A percentile compares a stretch with the other conserved stretches of the same genome.
Evolutionary conservation across 176 grass and related monocot genomes (phyloP).

Genomic region (Miscanthus lutarioriparius): DNA sequence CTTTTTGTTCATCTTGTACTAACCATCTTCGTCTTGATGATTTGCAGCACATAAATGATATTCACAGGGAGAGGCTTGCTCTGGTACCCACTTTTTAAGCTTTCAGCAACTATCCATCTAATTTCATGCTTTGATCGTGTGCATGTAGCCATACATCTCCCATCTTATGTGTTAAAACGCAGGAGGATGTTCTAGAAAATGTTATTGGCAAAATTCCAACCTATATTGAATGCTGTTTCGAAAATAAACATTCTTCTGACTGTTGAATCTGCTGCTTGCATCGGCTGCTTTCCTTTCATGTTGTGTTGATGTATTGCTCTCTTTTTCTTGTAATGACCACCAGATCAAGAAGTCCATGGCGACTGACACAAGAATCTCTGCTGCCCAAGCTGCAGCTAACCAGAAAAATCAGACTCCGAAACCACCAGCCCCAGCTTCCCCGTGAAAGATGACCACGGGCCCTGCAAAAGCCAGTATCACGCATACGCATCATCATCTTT

Average conservation of each 20-base stretch:
- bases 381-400: slow-evolving; percentile 49
- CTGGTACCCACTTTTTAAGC: slow-evolving; percentile 50
- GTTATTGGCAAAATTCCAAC: neutral
- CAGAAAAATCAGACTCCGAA: slow-evolving; percentile 65
- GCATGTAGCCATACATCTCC: neutral
- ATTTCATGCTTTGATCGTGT: neutral
- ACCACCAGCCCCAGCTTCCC: slow-evolving; percentile 48
- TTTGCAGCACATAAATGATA: slow-evolving; percentile 85
- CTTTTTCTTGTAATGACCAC: neutral
- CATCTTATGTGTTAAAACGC: neutral
- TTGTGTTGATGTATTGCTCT: slow-evolving; percentile 12
- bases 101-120: slow-evolving; percentile 1
- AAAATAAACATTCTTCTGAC: neutral
- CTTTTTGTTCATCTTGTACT: neutral
- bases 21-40: slow-evolving; percentile 35
- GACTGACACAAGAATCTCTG: slow-evolving; percentile 45
- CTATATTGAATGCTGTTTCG: neutral
- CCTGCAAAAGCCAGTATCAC: neutral
- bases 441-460: slow-evolving; percentile 36
- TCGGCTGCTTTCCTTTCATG: neutral
- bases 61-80: slow-evolving; percentile 94
- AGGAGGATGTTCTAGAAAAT: slow-evolving; percentile 15
- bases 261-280: slow-evolving; percentile 1
- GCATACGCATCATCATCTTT: neutral
- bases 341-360: slow-evolving; percentile 81